Conservation (phyloP, 179 eudicot genomes). For the Beta macrorhiza region DNA sequence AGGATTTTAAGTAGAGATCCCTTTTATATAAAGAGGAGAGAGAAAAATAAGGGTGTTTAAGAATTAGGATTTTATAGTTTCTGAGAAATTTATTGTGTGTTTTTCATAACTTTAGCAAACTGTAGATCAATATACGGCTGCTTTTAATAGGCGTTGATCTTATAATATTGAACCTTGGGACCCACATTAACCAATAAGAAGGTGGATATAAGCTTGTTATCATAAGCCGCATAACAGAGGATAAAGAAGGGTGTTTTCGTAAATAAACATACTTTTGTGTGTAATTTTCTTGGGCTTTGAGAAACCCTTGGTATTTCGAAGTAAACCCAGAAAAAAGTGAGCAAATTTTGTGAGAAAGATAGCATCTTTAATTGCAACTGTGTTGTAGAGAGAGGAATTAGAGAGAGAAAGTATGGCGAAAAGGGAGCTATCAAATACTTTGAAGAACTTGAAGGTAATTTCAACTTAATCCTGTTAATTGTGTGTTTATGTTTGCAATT, state of each 20-base stretch:
- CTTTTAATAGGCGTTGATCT: background rate
- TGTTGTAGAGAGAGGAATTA: background rate
- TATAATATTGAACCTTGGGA: background rate
- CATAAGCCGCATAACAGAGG: constrained; percentile 3
- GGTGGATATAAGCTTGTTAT: background rate
- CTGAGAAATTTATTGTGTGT: constrained; percentile 13
- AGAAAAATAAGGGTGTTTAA: background rate
- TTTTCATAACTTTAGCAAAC: background rate
- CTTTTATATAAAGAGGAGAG: constrained; percentile 5
- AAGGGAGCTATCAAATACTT: constrained; percentile 73
- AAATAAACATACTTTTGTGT: constrained; percentile 8
- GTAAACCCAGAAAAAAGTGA: background rate
- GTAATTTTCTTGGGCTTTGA: background rate
- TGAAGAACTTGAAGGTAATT: constrained; percentile 82
- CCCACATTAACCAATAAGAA: background rate
- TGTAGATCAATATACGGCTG: background rate
- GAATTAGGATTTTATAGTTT: constrained; percentile 26
- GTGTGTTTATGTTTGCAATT: constrained; percentile 10
- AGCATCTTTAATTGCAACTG: constrained; percentile 4
- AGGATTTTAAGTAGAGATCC: constrained; percentile 11
- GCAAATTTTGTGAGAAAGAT: constrained; percentile 23
- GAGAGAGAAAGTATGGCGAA: constrained; percentile 52
- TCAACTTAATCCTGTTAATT: background rate
- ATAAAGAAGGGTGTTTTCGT: constrained; percentile 16
- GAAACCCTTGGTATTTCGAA: constrained; percentile 11